Evolutionary conservation across 2,329 filamentous ascomycete species (phyloP).

Genomic region (Stachybotrys echinatus): DNA sequence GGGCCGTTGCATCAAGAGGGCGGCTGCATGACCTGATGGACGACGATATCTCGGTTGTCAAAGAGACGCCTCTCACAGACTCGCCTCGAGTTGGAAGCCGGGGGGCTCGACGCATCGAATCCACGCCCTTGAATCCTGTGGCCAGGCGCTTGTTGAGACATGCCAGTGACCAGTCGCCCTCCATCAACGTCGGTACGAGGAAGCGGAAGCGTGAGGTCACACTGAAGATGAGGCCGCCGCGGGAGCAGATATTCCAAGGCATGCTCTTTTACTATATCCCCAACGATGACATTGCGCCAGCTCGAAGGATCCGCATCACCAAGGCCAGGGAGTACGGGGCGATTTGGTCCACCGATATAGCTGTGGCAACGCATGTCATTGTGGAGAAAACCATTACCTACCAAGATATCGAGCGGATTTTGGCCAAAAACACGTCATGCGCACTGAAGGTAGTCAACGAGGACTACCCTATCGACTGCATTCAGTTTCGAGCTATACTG

Average conservation of each 20-base stretch:
- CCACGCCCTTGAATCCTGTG: conserved; percentile 21
- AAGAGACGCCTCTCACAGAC: conserved; percentile 22
- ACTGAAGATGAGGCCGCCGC: conserved; percentile 42
- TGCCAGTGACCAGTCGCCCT: conserved; percentile 16
- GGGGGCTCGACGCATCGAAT: conserved; percentile 18
- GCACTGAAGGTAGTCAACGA: conserved; percentile 57
- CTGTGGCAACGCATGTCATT: conserved; percentile 68
- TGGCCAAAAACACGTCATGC: conserved; percentile 10
- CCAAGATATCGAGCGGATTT: conserved; percentile 52
- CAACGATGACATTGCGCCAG: conserved; percentile 65
- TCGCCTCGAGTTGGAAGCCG: conserved; percentile 11
- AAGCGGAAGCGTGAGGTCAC: conserved; percentile 41
- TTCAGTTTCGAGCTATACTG: conserved; percentile 51
- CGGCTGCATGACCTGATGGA: conserved; percentile 12
- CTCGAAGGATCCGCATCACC: conserved; percentile 65
- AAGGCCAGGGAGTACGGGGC: conserved; percentile 74
- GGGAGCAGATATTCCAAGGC: conserved; percentile 52
- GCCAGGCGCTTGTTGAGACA: conserved; percentile 7
- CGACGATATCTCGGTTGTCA: conserved; percentile 10
- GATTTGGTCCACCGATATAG: conserved; percentile 57
- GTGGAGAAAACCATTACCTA: conserved; percentile 67
- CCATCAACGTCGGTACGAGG: conserved; percentile 19
- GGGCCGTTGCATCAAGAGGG: conserved; percentile 12
- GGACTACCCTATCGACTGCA: conserved; percentile 63
- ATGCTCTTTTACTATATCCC: conserved; percentile 75